Evolutionary conservation across 2,329 filamentous ascomycete species (phyloP).

Genomic region (Microdochium paspali): DNA sequence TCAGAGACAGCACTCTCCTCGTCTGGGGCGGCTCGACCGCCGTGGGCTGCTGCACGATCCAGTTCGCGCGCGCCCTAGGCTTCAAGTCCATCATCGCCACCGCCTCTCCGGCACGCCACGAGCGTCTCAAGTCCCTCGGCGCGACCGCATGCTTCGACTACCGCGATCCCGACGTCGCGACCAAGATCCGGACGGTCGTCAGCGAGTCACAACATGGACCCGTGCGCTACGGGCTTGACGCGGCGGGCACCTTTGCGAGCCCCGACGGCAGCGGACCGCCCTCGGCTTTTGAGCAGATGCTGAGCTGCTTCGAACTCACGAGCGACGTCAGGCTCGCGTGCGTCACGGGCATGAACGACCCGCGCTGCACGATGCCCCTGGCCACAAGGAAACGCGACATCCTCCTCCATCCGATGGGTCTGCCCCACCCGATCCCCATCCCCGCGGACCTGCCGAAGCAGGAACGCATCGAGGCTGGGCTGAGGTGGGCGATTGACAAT

Average conservation of each 20-base stretch:
- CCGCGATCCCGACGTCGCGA: constrained; percentile 7
- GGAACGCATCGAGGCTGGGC: background rate
- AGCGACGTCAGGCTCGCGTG: background rate
- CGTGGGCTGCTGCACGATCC: constrained; percentile 23
- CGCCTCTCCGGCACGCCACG: constrained; percentile 19
- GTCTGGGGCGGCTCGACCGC: constrained; percentile 27
- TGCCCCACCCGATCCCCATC: background rate
- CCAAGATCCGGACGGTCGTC: constrained; percentile 1
- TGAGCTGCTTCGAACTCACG: background rate
- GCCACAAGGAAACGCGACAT: background rate
- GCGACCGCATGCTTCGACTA: constrained; percentile 26
- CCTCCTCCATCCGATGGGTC: background rate
- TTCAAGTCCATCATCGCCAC: constrained; percentile 21
- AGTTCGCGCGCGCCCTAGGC: constrained; percentile 22
- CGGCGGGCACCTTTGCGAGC: background rate
- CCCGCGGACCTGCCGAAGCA: background rate
- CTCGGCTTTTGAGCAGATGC: background rate
- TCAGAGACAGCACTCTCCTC: constrained; percentile 13
- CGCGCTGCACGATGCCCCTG: background rate
- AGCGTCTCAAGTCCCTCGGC: constrained; percentile 18
- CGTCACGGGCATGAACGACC: background rate
- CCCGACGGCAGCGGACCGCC: background rate
- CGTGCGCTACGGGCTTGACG: background rate
- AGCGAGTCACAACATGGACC: background rate
- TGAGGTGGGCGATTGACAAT: background rate